Conservation (phyloP, 768 basidiomycete species). For the Terana coerulea region DNA sequence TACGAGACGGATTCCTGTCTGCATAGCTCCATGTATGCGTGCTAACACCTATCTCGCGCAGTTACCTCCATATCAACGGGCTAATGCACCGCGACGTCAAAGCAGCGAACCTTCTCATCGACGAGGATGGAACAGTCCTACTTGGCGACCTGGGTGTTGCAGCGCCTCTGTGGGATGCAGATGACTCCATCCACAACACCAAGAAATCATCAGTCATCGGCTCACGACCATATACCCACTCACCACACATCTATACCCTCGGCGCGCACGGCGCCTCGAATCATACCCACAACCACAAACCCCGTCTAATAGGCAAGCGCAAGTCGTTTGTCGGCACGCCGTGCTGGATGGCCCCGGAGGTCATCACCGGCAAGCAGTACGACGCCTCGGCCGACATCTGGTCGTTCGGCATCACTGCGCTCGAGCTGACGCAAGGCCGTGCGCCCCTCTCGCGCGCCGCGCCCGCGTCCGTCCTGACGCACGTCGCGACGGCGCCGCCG, state of each 20-base stretch:
- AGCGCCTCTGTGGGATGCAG: constrained; percentile 72
- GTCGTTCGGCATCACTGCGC: constrained; percentile 94
- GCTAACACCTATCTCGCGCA: constrained; percentile 23
- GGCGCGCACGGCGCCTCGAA: constrained; percentile 17
- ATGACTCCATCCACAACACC: constrained; percentile 23
- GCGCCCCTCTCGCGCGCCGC: constrained; percentile 81
- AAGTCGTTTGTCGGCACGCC: constrained; percentile 96
- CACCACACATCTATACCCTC: constrained; percentile 27
- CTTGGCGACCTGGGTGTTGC: constrained; percentile 93
- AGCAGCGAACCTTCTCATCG: constrained; percentile 89
- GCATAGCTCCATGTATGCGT: constrained; percentile 6
- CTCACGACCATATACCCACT: constrained; percentile 4
- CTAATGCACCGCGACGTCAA: constrained; percentile 95
- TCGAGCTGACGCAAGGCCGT: constrained; percentile 84
- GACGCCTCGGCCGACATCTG: constrained; percentile 91
- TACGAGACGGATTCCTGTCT: constrained; percentile 3
- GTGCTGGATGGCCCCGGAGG: constrained; percentile 97
- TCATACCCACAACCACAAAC: constrained; percentile 7
- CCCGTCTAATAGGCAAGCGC: constrained; percentile 65
- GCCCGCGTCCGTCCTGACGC: constrained; percentile 68
- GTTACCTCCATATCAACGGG: constrained; percentile 85
- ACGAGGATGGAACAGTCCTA: constrained; percentile 86
- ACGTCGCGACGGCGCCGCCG: constrained; percentile 74
- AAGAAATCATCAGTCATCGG: constrained; percentile 21
- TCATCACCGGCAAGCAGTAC: constrained; percentile 81